These are phyloP conservation scores for Anisogramma anomala DNA, from an alignment of 2,329 filamentous ascomycete genomes.

Conservation along the genomic window DNA sequence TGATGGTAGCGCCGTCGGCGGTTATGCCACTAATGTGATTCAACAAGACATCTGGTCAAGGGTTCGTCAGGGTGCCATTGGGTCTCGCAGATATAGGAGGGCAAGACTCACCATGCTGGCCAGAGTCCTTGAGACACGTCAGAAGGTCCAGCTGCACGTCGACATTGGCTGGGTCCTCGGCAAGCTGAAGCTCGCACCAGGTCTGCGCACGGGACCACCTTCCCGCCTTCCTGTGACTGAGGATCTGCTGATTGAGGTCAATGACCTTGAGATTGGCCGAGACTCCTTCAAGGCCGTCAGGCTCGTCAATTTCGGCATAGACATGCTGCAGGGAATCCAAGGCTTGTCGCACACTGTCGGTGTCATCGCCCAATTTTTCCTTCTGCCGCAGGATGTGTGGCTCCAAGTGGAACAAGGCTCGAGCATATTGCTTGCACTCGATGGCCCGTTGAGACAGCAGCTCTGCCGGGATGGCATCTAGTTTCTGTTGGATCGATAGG, in stretches of 20 bases:
- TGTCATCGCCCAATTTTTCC: slow-evolving; percentile 32
- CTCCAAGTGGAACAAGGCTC: slow-evolving; percentile 89
- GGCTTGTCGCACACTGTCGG: slow-evolving; percentile 49
- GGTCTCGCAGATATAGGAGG: not conserved
- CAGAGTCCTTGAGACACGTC: slow-evolving; percentile 85
- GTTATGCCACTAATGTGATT: slow-evolving; percentile 76
- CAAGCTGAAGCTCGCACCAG: slow-evolving; percentile 90
- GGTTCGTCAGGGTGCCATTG: too few species aligned
- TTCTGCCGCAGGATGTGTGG: slow-evolving; percentile 56
- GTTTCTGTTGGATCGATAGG: slow-evolving; percentile 37
- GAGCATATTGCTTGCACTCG: slow-evolving; percentile 87
- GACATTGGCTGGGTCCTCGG: slow-evolving; percentile 62
- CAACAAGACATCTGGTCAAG: slow-evolving; percentile 60
- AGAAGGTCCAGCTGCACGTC: slow-evolving; percentile 76
- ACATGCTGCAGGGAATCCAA: slow-evolving; percentile 79
- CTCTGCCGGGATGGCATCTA: slow-evolving; percentile 59
- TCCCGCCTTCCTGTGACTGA: slow-evolving; percentile 86
- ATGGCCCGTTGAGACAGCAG: slow-evolving; percentile 70
- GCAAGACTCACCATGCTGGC: slow-evolving; percentile 64
- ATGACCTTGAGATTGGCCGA: slow-evolving; percentile 75
- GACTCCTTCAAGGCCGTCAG: slow-evolving; percentile 90
- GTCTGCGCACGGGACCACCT: slow-evolving; percentile 91
- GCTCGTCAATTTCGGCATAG: slow-evolving; percentile 95
- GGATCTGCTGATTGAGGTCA: slow-evolving; percentile 86
- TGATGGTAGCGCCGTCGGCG: slow-evolving; percentile 36